Evolutionary conservation across 1,139 yeast species (phyloP), one percentile per base, ranked within the genome.

Genomic region (Taphrina betulina): DNA sequence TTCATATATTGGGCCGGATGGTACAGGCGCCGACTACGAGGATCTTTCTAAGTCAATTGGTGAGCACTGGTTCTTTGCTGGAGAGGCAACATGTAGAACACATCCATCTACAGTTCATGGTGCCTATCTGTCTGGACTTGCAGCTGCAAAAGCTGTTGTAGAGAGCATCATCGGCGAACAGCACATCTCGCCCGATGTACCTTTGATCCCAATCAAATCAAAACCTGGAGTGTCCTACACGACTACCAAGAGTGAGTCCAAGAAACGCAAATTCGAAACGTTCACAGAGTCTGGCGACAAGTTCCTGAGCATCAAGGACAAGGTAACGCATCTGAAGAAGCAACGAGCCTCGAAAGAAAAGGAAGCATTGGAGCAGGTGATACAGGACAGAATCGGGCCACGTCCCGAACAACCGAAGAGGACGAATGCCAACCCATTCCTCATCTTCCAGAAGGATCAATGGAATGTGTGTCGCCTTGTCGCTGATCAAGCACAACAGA

Each of bases 101-200:
- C 69, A 70, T 53, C 77, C 77, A 0, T 75, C 75, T 1, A 72
- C 77, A 0, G 73, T 73, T 3, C 77, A 74, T 57, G 77, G 77
- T 0, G 77, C 77, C 0, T 73, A 72, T 57, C 60, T 73, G 0
- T 72, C 75, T 4, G 77, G 77, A 2, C 62, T 74, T 26, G 63
- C 76, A 14, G 75, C 73, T 1, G 76, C 77, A 0, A 68, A 67
- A 23, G 76, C 73, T 44, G 72, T 72, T 1, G 60, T 73, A 29
- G 70, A 71, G 33, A 68, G 73, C 52, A 53, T 74, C 22, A 67
- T 72, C 37, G 77, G 77, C 2, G 71, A 70, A 19, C 67, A 73
- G 19, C 68, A 69, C 20, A 68, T 73, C 1, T 74, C 76, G 0
- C 66, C 68, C 37, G 53, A 36, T 14, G 28, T 31, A 10, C 72